Percentiles rank a stretch among this genome's conserved stretches.
Conservation (phyloP, 257 asterid genomes). For the Nicotiana tomentosiformis region DNA sequence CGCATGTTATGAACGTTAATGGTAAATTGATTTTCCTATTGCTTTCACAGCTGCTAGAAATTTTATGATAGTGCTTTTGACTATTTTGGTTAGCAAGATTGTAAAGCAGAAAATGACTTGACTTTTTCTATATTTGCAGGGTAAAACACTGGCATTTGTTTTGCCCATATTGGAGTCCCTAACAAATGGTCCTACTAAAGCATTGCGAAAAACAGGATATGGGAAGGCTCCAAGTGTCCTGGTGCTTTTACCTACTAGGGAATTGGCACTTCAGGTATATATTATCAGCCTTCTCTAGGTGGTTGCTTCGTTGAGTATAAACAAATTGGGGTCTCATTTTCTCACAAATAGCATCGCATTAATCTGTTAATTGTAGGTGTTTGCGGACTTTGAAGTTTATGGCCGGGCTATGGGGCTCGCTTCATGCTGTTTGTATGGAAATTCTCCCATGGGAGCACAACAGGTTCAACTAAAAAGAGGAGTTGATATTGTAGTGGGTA, state of each 20-base stretch:
- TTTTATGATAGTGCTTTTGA: neutral
- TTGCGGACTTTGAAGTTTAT: slow-evolving; percentile 65
- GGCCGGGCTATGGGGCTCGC: slow-evolving; percentile 73
- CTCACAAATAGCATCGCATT: neutral
- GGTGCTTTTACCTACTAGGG: slow-evolving; percentile 94
- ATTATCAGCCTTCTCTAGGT: neutral
- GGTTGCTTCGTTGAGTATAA: neutral
- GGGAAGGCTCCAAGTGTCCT: slow-evolving; percentile 89
- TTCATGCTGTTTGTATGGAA: slow-evolving; percentile 85
- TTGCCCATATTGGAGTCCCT: slow-evolving; percentile 90
- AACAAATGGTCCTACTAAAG: slow-evolving; percentile 67
- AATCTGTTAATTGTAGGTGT: slow-evolving; percentile 39
- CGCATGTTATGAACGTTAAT: neutral
- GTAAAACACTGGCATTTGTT: slow-evolving; percentile 93
- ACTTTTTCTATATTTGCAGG: slow-evolving; percentile 31
- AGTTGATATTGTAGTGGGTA: slow-evolving; percentile 82
- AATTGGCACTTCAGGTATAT: slow-evolving; percentile 83
- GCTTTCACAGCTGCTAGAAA: neutral
- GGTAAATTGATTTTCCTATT: slow-evolving; percentile 5
- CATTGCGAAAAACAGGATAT: slow-evolving; percentile 61
- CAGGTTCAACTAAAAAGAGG: slow-evolving; percentile 61
- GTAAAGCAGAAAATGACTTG: neutral
- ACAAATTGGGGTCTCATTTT: neutral
- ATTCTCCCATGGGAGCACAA: slow-evolving; percentile 68
- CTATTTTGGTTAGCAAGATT: neutral